Percentiles rank a stretch among this genome's conserved stretches.
phyloP scores from a whole-genome alignment of 805 yeast genomes.

The Grigorovia transvaalensis region DNA sequence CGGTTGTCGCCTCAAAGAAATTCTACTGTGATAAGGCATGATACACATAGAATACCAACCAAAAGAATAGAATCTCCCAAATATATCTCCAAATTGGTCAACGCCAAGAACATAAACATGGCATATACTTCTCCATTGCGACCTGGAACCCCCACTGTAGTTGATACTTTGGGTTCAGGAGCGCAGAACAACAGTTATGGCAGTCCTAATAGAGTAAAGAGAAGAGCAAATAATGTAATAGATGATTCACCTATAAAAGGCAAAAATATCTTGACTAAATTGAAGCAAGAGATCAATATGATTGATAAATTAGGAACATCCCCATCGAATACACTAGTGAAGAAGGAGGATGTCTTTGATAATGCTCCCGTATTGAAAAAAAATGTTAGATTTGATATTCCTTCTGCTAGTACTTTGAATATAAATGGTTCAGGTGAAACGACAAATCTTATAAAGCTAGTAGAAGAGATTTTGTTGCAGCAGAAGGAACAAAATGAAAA shows the following conservation, averaged over 20 bases:
- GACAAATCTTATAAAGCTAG: too few species aligned
- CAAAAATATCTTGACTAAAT: constrained; percentile 1
- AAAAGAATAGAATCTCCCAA: constrained; percentile 2
- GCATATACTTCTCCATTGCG: neutral
- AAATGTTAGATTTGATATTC: constrained; percentile 25
- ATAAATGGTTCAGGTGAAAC: neutral
- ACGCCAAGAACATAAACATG: constrained; percentile 24
- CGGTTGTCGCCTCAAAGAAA: constrained; percentile 13
- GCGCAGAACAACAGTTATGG: neutral
- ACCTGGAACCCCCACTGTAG: constrained; percentile 3
- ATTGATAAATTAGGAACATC: constrained; percentile 6
- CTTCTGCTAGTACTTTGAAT: constrained; percentile 2
- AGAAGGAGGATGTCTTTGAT: constrained; percentile 3
- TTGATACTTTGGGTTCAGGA: too few species aligned
- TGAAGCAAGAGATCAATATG: constrained; percentile 2
- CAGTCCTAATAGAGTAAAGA: neutral
- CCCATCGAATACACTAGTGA: neutral
- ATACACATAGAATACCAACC: constrained; percentile 3
- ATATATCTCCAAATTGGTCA: neutral
- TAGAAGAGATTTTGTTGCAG: too few species aligned
- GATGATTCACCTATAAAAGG: constrained; percentile 2
- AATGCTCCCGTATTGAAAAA: constrained; percentile 8
- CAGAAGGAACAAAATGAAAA: too few species aligned
- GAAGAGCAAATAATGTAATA: neutral
- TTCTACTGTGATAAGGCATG: neutral